Percentiles rank a stretch among this genome's conserved stretches.
Conservation (phyloP, 2,329 filamentous ascomycete genomes). For the Stromatinia cepivora region DNA sequence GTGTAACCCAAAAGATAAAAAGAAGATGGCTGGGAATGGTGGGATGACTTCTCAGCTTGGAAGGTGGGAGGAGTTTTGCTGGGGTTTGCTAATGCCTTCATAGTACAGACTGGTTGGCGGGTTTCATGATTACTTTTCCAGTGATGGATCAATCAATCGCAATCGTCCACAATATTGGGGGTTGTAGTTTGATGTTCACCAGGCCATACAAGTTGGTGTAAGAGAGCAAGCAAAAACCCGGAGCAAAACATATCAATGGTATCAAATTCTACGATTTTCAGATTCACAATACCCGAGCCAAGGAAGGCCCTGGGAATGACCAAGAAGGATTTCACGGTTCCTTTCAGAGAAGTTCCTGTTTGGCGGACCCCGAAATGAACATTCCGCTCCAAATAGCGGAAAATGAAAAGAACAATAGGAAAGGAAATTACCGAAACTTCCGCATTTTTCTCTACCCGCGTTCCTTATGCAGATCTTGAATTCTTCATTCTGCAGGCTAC, state of each 20-base stretch:
- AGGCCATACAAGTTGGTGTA: too few relatives aligned
- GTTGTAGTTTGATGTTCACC: neutral
- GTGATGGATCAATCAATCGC: neutral
- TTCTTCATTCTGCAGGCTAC: neutral
- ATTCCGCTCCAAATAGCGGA: neutral
- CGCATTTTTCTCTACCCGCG: neutral
- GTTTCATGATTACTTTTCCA: neutral
- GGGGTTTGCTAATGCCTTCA: neutral
- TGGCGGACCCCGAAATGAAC: neutral
- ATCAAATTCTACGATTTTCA: neutral
- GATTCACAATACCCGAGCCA: neutral
- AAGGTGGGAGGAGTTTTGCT: neutral
- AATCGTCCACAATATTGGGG: neutral
- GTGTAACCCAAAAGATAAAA: neutral
- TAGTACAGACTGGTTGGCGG: neutral
- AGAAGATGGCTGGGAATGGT: constrained; percentile 19
- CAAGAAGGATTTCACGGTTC: neutral
- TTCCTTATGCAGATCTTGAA: neutral
- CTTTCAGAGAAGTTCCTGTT: neutral
- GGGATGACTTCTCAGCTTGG: constrained; percentile 7
- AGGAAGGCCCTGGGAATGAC: neutral
- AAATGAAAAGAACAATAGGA: neutral
- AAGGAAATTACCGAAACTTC: neutral
- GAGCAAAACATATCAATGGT: neutral
- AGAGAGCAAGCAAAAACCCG: neutral